Evolutionary conservation across 2,329 filamentous ascomycete genomes (phyloP), one percentile per base, ranked within the genome.

Genomic region (Arthroderma sp.): DNA sequence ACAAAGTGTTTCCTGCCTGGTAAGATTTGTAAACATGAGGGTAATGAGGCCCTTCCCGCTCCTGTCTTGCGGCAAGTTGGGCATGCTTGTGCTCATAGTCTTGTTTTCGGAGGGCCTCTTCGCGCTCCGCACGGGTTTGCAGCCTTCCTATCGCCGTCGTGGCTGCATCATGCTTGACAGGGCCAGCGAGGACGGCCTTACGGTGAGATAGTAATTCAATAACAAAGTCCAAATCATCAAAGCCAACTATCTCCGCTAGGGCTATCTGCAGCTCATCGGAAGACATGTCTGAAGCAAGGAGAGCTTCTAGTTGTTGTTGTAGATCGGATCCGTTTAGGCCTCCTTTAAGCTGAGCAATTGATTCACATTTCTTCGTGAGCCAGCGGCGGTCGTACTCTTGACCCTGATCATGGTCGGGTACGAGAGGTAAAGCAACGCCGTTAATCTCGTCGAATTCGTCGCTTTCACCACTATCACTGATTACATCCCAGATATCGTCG

Each of bases 401-500:
- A 54, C 66, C 66, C 9, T 47, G 37, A 38, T 19, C 21, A 19
- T 49, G 31, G 1, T 51, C 54, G 8, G 39, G 23, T 4, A 17
- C 25, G 9, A 19, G 13, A 23, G 64, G 9, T 64, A 74, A 53
- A 59, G 66, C 44, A 59, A 66, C 64, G 21, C 73, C 74, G 43
- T 78, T 73, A 39, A 77, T 72, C 11, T 81, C 79, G 52, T 85
- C 80, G 31, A 82, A 74, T 61, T 87, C 74, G 58, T 80, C 87
- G 64, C 83, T 85, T 57, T 85, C 84, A 19, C 83, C 82, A 53
- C 80, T 79, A 54, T 91, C 86, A 59, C 85, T 89, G 66, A 95
- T 88, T 59, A 94, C 83, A 68, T 96, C 91, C 91, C 91, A 96
- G 8, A 96, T 84, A 71, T 96, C 90, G 59, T 91, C 87, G 17